Conservation (phyloP, 1,139 yeast species). For the Diutina ranongensis region DNA sequence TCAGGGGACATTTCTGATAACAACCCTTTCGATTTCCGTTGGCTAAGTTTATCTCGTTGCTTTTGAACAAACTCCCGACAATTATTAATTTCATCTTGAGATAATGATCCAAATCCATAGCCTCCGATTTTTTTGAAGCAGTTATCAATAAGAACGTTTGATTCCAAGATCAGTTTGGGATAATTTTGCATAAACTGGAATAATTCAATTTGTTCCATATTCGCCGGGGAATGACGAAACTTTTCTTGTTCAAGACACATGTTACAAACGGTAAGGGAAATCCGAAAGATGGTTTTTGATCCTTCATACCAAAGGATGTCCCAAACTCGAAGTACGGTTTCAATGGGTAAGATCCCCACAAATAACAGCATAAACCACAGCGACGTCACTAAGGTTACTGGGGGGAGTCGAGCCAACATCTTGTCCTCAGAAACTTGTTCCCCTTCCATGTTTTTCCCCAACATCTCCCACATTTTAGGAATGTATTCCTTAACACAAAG, state of each 20-base stretch:
- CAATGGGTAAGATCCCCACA: conserved; percentile 80
- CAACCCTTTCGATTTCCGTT: conserved; percentile 10
- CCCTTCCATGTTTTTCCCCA: conserved; percentile 35
- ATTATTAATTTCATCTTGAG: conserved; percentile 71
- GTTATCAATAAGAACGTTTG: conserved; percentile 55
- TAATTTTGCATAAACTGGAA: conserved; percentile 78
- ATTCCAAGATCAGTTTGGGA: conserved; percentile 66
- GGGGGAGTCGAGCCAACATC: conserved; percentile 68
- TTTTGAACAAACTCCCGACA: conserved; percentile 69
- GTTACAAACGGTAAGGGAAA: conserved; percentile 74
- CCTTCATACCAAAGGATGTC: conserved; percentile 91
- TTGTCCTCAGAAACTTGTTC: conserved; percentile 40
- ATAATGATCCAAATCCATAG: conserved; percentile 52
- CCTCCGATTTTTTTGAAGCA: conserved; percentile 70
- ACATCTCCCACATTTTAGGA: conserved; percentile 65
- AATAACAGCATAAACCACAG: conserved; percentile 97
- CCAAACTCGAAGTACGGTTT: conserved; percentile 83
- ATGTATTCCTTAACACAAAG: conserved; percentile 73
- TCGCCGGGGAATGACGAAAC: conserved; percentile 17
- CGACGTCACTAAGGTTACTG: conserved; percentile 85
- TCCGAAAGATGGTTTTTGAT: conserved; percentile 73
- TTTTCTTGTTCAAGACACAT: conserved; percentile 55
- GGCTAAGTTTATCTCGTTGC: conserved; percentile 28
- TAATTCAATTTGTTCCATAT: conserved; percentile 67
- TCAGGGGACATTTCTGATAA: neutral